Base-by-base conservation (phyloP, 192 early-diverging fungal genomes). In the Coemansia biformis region DNA sequence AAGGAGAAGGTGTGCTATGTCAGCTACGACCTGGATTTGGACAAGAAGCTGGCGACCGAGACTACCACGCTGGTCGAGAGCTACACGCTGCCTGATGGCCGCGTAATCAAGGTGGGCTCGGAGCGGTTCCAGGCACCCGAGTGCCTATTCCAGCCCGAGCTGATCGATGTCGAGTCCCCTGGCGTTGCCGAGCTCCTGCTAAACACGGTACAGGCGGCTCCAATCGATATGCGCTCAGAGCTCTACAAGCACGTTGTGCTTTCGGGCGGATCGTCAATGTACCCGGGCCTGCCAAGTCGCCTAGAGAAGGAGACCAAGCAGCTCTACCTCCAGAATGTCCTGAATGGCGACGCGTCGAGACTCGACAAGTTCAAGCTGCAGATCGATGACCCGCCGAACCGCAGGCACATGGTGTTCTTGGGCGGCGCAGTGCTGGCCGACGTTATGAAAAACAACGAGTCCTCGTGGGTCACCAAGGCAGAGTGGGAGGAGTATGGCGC, bases 1-100 rank as follows among this genome's bases (percentile, higher is more conserved):
- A 99, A 99, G 85, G 96, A 97, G 78, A 96, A 95, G 86, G 84
- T 95, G 57, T 90, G 92, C 81, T 96, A 97, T 69, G 93, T 95
- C 62, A 92, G 92, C 47, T 81, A 93, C 34, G 93, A 99, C 80
- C 95, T 89, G 76, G 93, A 94, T 61, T 86, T 92, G 80, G 96
- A 99, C 76, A 87, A 94, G 84, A 83, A 91, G 37, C 78, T 99
- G 26, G 93, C 92, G 17, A 88, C 83, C 28, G 96, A 99, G 59
- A 99, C 96, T 2, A 99, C 96, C 8, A 92, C 95, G 11, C 76
- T 97, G 26, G 89, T 99, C 4, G 91, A 99, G 63, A 81, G 80
- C 49, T 99, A 99, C 67, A 93, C 92, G 18, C 83, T 99, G 28
- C 96, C 96, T 34, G 96, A 99, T 64, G 96, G 96, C 16, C 89